Evolutionary conservation across 257 asterid species (phyloP), one percentile per base, ranked within the genome.

Genomic region (Ilex aquifolium): DNA sequence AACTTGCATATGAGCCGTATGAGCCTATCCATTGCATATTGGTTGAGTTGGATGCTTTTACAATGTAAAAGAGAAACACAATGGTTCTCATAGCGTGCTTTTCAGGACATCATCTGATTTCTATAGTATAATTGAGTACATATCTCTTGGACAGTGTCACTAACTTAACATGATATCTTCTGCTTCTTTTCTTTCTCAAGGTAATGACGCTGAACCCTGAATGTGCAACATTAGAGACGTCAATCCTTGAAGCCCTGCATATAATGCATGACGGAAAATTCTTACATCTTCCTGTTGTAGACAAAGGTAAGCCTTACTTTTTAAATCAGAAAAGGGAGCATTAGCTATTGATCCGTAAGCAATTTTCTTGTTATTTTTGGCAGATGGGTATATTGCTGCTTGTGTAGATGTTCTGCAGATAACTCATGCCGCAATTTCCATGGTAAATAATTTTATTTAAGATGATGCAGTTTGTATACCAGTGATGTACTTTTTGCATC

Each of bases 141-240:
- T 21, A 21, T 21, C 1, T 21, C 27, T 21, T 21, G 27, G 27
- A 21, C 27, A 21, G 27, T 21, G 27, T 21, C 27, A 21, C 27
- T 21, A 21, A 21, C 27, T 21, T 21, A 21, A 21, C 27, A 21
- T 21, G 27, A 21, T 21, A 21, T 21, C 27, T 21, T 21, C 27
- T 21, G 27, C 50, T 44, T 13, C 13, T 53, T 72, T 61, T 69
- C 51, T 63, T 61, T 65, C 58, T 74, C 62, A 56, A 91, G 98
- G 95, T 91, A 59, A 91, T 91, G 96, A 91, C 98, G 11, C 83
- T 82, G 61, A 83, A 75, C 69, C 98, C 96, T 51, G 91, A 88
- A 74, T 82, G 91, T 73, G 95, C 88, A 32, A 80, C 94, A n/a
- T 64, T 79, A 55, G 98, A 91, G 74, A 80, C 89, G 46, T 80